Percentiles rank a stretch among this genome's conserved stretches.
These are phyloP conservation scores for Moricandia moricandioides DNA, from an alignment of 345 rosid genomes.

Conservation along the genomic window DNA sequence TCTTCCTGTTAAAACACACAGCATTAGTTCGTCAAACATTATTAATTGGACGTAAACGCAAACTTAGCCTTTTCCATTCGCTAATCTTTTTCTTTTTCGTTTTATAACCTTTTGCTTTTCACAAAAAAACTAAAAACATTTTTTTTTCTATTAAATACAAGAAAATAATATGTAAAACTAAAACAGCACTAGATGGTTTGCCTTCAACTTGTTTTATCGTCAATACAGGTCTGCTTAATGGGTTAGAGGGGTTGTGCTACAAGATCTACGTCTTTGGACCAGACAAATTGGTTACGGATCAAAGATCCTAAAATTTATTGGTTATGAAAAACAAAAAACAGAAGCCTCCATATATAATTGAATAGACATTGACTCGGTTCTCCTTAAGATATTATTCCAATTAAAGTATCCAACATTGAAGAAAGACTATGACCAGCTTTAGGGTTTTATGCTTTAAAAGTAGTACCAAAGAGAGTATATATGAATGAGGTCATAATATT, in stretches of 20 bases:
- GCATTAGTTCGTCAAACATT: too few species aligned
- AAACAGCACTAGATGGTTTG: not conserved
- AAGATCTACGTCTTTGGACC: not conserved
- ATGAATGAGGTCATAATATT: slow-evolving; percentile 25
- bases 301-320: not conserved
- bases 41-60: too few species aligned
- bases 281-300: not conserved
- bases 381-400: slow-evolving; percentile 6
- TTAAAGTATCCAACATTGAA: not conserved
- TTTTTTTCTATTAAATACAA: too few species aligned
- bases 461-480: not conserved
- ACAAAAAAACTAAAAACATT: too few species aligned
- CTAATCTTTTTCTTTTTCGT: too few species aligned
- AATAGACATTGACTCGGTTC: not conserved
- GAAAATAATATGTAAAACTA: too few species aligned
- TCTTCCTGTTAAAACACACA: too few species aligned
- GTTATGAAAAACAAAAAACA: not conserved
- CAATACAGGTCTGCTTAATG: not conserved
- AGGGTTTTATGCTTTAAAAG: slow-evolving; percentile 18
- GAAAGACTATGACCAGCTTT: slow-evolving; percentile 15
- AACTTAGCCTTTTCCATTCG: too few species aligned
- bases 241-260: not conserved
- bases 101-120: not conserved
- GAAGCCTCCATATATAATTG: not conserved
- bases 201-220: not conserved